Percentiles rank a stretch among this genome's conserved stretches.
These are phyloP conservation scores for Floccularia luteovirens DNA, from an alignment of 768 basidiomycete species.

Conservation along the genomic window DNA sequence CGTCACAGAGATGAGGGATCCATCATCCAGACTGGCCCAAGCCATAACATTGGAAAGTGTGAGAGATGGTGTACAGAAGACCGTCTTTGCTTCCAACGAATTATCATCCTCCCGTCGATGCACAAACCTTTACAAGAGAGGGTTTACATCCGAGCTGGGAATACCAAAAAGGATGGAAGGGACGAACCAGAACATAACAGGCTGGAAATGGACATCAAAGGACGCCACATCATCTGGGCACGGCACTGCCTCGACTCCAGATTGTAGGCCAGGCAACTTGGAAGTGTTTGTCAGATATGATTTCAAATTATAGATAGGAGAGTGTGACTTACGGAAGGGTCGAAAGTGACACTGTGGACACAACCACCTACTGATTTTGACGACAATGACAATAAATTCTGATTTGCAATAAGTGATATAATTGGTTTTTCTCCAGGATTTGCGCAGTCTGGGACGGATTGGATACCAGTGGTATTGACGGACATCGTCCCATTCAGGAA, in stretches of 20 bases:
- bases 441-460: not conserved
- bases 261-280: constrained; percentile 39
- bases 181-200: constrained; percentile 62
- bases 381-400: not conserved
- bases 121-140: constrained; percentile 27
- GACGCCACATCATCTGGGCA: constrained; percentile 24
- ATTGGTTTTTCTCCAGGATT: not conserved
- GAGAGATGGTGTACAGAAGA: constrained; percentile 55
- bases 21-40: constrained; percentile 33
- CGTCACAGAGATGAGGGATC: constrained; percentile 29
- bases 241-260: constrained; percentile 33
- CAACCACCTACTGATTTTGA: not conserved
- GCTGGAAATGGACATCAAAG: constrained; percentile 27
- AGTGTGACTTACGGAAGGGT: not conserved
- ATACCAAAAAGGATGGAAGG: not conserved
- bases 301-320: not conserved
- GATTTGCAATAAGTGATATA: not conserved
- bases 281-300: no score
- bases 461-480: not conserved
- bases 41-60: constrained; percentile 32
- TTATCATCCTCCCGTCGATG: constrained; percentile 19
- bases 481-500: not conserved
- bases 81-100: constrained; percentile 32
- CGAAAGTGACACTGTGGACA: not conserved
- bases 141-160: not conserved